Evolutionary conservation across 495 filamentous ascomycete species (phyloP).

Genomic region (Tricharina praecox): DNA sequence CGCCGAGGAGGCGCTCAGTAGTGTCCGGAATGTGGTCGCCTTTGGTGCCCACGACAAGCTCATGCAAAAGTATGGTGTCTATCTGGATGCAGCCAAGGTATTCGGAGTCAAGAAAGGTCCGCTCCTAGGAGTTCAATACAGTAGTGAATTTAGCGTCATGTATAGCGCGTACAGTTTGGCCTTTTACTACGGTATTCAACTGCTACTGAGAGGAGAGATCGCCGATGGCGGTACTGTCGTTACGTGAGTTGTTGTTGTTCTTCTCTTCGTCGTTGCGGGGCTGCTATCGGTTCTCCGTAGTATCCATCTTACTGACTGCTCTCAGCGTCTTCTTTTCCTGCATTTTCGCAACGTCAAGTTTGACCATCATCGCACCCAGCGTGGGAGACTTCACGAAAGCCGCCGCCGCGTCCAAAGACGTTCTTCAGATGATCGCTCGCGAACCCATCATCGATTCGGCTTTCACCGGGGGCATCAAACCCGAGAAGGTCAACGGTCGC

Average conservation of each 20-base stretch:
- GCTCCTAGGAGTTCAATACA: constrained; percentile 29
- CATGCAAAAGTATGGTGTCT: constrained; percentile 34
- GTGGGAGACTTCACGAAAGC: constrained; percentile 34
- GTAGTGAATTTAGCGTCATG: constrained; percentile 11
- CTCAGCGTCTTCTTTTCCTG: constrained; percentile 13
- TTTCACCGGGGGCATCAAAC: constrained; percentile 31
- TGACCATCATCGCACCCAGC: constrained; percentile 29
- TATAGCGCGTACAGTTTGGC: constrained; percentile 29
- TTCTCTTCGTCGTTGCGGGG: too few relatives aligned
- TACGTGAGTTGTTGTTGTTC: too few relatives aligned
- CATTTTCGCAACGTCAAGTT: constrained; percentile 3
- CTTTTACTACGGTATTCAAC: constrained; percentile 31
- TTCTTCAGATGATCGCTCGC: constrained; percentile 3
- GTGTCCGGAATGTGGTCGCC: constrained; percentile 43
- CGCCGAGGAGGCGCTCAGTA: constrained; percentile 41
- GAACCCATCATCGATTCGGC: constrained; percentile 31
- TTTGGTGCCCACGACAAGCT: constrained; percentile 45
- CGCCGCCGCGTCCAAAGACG: constrained; percentile 4
- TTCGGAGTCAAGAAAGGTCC: constrained; percentile 38
- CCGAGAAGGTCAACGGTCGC: constrained; percentile 36
- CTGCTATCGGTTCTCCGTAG: too few relatives aligned
- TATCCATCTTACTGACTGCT: too few relatives aligned
- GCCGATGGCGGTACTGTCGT: constrained; percentile 34
- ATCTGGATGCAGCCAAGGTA: constrained; percentile 41
- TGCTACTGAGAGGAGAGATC: constrained; percentile 30